Conservation (phyloP, 352 stramenopile species). For the Phytopythium vexans region DNA sequence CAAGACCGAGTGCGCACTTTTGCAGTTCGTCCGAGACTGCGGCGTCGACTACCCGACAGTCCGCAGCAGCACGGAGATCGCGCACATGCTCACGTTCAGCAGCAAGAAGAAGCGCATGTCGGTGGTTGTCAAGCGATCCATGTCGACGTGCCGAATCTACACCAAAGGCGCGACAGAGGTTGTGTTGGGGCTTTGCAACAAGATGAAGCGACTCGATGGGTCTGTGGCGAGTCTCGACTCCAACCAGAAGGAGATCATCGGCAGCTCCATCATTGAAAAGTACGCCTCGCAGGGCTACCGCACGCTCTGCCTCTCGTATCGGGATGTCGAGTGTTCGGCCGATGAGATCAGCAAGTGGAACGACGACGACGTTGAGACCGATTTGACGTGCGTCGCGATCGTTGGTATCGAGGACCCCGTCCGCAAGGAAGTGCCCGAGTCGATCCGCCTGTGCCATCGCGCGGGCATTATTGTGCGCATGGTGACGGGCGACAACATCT, state of each 20-base stretch:
- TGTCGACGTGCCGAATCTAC: slow-evolving; percentile 59
- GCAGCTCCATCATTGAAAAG: slow-evolving; percentile 63
- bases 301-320: slow-evolving; percentile 84
- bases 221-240: slow-evolving; percentile 45
- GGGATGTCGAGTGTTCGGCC: slow-evolving; percentile 60
- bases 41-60: slow-evolving; percentile 58
- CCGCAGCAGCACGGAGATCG: slow-evolving; percentile 46
- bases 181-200: slow-evolving; percentile 65
- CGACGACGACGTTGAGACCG: slow-evolving; percentile 80
- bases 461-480: slow-evolving; percentile 98
- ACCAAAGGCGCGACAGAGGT: slow-evolving; percentile 78
- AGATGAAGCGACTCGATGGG: slow-evolving; percentile 63
- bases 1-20: slow-evolving; percentile 77
- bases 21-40: slow-evolving; percentile 71
- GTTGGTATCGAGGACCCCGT: slow-evolving; percentile 95
- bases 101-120: slow-evolving; percentile 85
- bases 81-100: slow-evolving; percentile 82
- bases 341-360: slow-evolving; percentile 68
- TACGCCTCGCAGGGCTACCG: slow-evolving; percentile 80
- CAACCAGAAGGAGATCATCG: slow-evolving; percentile 65
- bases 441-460: slow-evolving; percentile 91
- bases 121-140: slow-evolving; percentile 51
- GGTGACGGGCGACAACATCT: slow-evolving; percentile 98
- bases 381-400: slow-evolving; percentile 87
- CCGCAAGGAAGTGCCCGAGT: slow-evolving; percentile 90